phyloP scores from a whole-genome alignment of 2,329 filamentous ascomycete genomes.

The Nothophaeocryptopus gaeumannii region DNA sequence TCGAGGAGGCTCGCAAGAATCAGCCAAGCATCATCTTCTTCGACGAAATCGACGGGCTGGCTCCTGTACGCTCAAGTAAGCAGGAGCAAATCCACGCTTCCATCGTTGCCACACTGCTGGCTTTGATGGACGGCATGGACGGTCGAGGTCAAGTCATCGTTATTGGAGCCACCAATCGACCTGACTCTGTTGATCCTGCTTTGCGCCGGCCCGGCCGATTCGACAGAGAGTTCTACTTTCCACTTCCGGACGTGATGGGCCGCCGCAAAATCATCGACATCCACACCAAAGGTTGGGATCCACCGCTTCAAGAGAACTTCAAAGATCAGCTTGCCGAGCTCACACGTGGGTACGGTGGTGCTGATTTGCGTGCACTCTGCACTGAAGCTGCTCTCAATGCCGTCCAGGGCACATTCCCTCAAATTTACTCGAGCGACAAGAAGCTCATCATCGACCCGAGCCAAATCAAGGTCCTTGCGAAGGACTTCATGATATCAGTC shows the following conservation, averaged over 20 bases:
- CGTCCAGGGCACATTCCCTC: conserved; percentile 91
- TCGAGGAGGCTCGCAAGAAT: conserved; percentile 91
- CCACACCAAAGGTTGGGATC: conserved; percentile 90
- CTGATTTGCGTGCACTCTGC: conserved; percentile 87
- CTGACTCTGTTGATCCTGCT: conserved; percentile 95
- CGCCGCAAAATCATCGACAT: conserved; percentile 89
- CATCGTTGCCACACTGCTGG: conserved; percentile 90
- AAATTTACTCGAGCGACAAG: conserved; percentile 87
- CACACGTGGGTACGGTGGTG: conserved; percentile 95
- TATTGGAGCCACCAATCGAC: conserved; percentile 96
- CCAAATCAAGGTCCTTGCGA: conserved; percentile 81
- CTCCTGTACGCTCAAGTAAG: conserved; percentile 93
- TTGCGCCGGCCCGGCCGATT: conserved; percentile 90
- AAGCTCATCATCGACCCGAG: conserved; percentile 85
- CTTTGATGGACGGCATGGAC: conserved; percentile 97
- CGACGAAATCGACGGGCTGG: conserved; percentile 95
- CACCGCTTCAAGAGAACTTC: conserved; percentile 68
- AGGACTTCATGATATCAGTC: conserved; percentile 95
- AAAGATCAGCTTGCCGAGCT: conserved; percentile 80
- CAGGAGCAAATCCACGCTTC: conserved; percentile 98
- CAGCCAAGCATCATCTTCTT: conserved; percentile 99
- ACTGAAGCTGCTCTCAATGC: conserved; percentile 95
- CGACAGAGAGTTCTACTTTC: conserved; percentile 97
- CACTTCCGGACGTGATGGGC: conserved; percentile 76
- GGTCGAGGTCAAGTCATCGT: conserved; percentile 97